phyloP scores from a whole-genome alignment of 306 rosid species.

The Begonia loranthoides region DNA sequence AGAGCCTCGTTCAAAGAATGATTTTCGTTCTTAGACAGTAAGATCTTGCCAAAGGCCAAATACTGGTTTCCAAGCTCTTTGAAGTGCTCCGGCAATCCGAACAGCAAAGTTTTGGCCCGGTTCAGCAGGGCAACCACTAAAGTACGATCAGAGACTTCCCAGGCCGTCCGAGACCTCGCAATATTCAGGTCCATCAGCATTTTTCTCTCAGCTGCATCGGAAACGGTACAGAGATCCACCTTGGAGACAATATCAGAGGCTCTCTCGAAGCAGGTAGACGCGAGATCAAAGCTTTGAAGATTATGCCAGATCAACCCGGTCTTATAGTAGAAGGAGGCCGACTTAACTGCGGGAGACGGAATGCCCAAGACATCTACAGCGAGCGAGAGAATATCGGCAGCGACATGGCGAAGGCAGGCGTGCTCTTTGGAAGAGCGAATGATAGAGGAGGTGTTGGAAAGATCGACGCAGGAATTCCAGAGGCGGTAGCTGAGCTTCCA shows the following conservation, averaged over 20 bases:
- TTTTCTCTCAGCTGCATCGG: constrained; percentile 39
- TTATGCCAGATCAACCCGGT: constrained; percentile 69
- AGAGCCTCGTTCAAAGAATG: constrained; percentile 39
- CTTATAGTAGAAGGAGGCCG: constrained; percentile 63
- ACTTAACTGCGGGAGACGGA: constrained; percentile 50
- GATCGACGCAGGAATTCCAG: constrained; percentile 90
- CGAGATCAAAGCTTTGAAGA: constrained; percentile 60
- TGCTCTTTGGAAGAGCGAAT: constrained; percentile 39
- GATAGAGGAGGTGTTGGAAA: constrained; percentile 54
- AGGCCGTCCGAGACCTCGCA: constrained; percentile 73
- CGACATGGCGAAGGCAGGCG: constrained; percentile 65
- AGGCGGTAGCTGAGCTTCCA: constrained; percentile 94
- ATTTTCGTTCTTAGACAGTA: constrained; percentile 31
- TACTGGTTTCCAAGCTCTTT: constrained; percentile 49
- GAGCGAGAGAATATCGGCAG: constrained; percentile 52
- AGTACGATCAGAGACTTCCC: constrained; percentile 63
- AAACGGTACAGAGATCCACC: constrained; percentile 14
- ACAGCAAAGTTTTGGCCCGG: constrained; percentile 56
- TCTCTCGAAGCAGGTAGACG: constrained; percentile 69
- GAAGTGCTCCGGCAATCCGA: constrained; percentile 42
- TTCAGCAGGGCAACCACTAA: constrained; percentile 54
- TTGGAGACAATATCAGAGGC: constrained; percentile 64
- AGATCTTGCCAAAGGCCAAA: constrained; percentile 44
- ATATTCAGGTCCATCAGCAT: constrained; percentile 53
- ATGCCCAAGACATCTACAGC: constrained; percentile 43